Percentiles rank a stretch among this genome's conserved stretches.
These are phyloP conservation scores for Tulasnella sp. DNA, from an alignment of 768 basidiomycete genomes.

Conservation along the genomic window DNA sequence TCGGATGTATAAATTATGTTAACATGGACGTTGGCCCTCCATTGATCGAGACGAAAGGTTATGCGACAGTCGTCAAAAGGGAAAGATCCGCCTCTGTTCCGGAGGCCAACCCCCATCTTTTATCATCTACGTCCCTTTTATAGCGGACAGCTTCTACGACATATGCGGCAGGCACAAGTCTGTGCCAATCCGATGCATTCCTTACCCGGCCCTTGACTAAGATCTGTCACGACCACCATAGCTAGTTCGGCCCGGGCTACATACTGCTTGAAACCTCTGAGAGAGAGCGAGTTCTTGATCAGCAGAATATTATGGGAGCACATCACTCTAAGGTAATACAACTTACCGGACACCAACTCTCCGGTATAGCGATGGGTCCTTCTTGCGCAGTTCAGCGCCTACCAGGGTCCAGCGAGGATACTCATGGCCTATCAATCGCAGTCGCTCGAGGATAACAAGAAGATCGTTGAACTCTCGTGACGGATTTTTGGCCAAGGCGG, in stretches of 20 bases:
- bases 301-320: too few species aligned
- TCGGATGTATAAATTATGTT: too few species aligned
- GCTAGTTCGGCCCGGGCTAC: background rate
- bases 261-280: background rate
- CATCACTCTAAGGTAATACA: too few species aligned
- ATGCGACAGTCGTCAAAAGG: too few species aligned
- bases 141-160: too few species aligned
- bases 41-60: too few species aligned
- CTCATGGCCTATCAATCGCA: background rate
- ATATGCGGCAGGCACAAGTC: too few species aligned
- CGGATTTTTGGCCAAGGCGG: background rate
- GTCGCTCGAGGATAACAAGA: slow-evolving; percentile 5
- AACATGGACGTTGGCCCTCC: too few species aligned
- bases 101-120: too few species aligned
- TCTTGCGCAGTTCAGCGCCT: background rate
- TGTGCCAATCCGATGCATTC: background rate
- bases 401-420: background rate
- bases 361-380: slow-evolving; percentile 3
- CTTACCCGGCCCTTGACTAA: background rate
- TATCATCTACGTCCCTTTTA: too few species aligned
- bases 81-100: too few species aligned
- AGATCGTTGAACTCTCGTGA: slow-evolving; percentile 1
- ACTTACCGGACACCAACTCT: slow-evolving; percentile 6
- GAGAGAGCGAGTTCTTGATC: background rate
- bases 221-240: background rate